Percentiles rank a stretch among this genome's conserved stretches.
These are phyloP conservation scores for Cordyceps pruinosa DNA, from an alignment of 2,329 filamentous ascomycete genomes.

Conservation along the genomic window DNA sequence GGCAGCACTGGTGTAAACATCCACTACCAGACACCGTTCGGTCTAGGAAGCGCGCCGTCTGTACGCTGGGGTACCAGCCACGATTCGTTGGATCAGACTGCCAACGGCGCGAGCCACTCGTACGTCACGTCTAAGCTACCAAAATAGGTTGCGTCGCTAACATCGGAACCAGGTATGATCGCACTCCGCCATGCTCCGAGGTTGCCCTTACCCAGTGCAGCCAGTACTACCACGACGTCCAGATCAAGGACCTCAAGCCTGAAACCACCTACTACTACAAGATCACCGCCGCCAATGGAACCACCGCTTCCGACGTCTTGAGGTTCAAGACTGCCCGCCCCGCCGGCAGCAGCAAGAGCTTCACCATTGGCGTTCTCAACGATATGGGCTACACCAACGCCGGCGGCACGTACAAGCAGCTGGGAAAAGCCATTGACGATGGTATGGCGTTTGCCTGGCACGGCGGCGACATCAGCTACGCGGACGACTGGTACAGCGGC, in stretches of 20 bases:
- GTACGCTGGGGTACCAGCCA: slow-evolving; percentile 36
- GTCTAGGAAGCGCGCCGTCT: slow-evolving; percentile 36
- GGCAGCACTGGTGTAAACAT: slow-evolving; percentile 41
- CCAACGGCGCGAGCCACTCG: slow-evolving; percentile 34
- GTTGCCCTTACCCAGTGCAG: slow-evolving; percentile 42
- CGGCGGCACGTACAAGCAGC: slow-evolving; percentile 37
- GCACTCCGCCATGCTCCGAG: slow-evolving; percentile 42
- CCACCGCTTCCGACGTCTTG: slow-evolving; percentile 38
- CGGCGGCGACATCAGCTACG: slow-evolving; percentile 44
- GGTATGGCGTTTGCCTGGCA: slow-evolving; percentile 46
- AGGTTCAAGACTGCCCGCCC: slow-evolving; percentile 39
- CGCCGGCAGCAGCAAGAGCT: slow-evolving; percentile 34
- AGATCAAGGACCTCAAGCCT: slow-evolving; percentile 32
- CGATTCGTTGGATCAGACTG: slow-evolving; percentile 26
- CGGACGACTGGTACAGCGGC: slow-evolving; percentile 45
- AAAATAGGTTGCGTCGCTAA: background rate
- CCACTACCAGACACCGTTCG: slow-evolving; percentile 48
- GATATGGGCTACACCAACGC: slow-evolving; percentile 51
- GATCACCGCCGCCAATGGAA: slow-evolving; percentile 42
- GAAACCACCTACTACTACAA: slow-evolving; percentile 45
- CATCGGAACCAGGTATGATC: slow-evolving; percentile 33
- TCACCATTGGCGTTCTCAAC: slow-evolving; percentile 41
- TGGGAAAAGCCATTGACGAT: slow-evolving; percentile 34
- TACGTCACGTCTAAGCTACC: slow-evolving; percentile 20
- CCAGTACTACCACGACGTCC: slow-evolving; percentile 45